Conservation (phyloP, 495 filamentous ascomycete species). For the Penicillium pulvis region DNA sequence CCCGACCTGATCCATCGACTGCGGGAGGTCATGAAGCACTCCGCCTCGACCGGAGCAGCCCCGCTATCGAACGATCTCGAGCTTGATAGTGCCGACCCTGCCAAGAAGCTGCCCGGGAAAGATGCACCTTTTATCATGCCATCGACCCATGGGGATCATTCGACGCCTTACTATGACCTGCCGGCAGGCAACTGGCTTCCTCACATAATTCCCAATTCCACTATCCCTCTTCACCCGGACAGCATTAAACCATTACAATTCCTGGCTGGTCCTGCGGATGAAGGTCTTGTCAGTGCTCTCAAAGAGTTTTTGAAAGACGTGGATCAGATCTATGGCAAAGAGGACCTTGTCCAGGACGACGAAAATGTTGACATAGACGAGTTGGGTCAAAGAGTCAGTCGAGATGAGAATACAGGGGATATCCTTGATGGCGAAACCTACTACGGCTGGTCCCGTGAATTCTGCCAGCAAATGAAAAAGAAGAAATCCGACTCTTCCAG, state of each 20-base stretch:
- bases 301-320: conserved; percentile 69
- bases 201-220: conserved; percentile 75
- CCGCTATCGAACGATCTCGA: conserved; percentile 28
- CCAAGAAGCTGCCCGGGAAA: conserved; percentile 42
- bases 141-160: conserved; percentile 72
- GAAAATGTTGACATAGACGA: conserved; percentile 64
- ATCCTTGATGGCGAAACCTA: conserved; percentile 68
- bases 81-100: conserved; percentile 19
- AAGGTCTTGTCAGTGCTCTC: conserved; percentile 63
- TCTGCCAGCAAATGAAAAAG: conserved; percentile 80
- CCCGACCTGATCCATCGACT: conserved; percentile 60
- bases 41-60: conserved; percentile 23
- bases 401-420: conserved; percentile 63
- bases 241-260: conserved; percentile 76
- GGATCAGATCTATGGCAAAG: conserved; percentile 58
- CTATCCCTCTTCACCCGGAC: conserved; percentile 67
- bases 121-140: conserved; percentile 71
- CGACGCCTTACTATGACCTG: conserved; percentile 78
- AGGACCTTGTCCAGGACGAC: conserved; percentile 42
- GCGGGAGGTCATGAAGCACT: conserved; percentile 56
- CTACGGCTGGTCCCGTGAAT: conserved; percentile 82
- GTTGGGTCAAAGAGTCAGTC: conserved; percentile 67
- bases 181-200: conserved; percentile 82
- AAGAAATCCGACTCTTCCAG: conserved; percentile 36
- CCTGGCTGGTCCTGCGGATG: conserved; percentile 69